Evolutionary conservation across 805 yeast genomes (phyloP).

Genomic region (Brettanomyces custersianus): DNA sequence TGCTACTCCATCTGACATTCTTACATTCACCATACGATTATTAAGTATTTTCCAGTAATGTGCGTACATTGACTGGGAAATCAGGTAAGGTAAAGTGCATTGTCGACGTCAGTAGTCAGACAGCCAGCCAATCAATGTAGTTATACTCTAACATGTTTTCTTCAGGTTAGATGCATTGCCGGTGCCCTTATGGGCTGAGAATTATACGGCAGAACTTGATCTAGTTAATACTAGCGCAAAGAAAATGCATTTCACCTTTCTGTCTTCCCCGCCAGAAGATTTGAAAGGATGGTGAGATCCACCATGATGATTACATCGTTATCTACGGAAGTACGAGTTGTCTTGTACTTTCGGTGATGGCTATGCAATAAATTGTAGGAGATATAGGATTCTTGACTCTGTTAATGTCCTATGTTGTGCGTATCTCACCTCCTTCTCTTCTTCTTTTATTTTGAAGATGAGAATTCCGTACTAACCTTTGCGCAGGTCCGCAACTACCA

Average conservation of each 20-base stretch:
- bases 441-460: not conserved
- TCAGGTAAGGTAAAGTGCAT: too few relatives aligned
- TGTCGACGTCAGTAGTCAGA: too few relatives aligned
- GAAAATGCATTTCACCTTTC: slow-evolving; percentile 24
- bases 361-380: not conserved
- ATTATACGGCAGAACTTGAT: slow-evolving; percentile 35
- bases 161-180: slow-evolving; percentile 16
- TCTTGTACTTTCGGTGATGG: not conserved
- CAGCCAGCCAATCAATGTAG: too few relatives aligned
- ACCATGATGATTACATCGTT: too few relatives aligned
- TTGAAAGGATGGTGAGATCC: too few relatives aligned
- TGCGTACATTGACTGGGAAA: too few relatives aligned
- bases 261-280: not conserved
- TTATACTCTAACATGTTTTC: too few relatives aligned
- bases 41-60: too few relatives aligned
- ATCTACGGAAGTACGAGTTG: not conserved
- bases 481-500: slow-evolving; percentile 8
- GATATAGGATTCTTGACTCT: not conserved
- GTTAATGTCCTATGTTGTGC: not conserved
- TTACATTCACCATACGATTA: too few relatives aligned
- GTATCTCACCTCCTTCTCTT: not conserved
- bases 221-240: slow-evolving; percentile 36
- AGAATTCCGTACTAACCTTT: not conserved
- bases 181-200: slow-evolving; percentile 29
- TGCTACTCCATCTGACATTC: too few relatives aligned